Evolutionary conservation across 345 rosid genomes (phyloP).

Genomic region (Camelina neglecta): DNA sequence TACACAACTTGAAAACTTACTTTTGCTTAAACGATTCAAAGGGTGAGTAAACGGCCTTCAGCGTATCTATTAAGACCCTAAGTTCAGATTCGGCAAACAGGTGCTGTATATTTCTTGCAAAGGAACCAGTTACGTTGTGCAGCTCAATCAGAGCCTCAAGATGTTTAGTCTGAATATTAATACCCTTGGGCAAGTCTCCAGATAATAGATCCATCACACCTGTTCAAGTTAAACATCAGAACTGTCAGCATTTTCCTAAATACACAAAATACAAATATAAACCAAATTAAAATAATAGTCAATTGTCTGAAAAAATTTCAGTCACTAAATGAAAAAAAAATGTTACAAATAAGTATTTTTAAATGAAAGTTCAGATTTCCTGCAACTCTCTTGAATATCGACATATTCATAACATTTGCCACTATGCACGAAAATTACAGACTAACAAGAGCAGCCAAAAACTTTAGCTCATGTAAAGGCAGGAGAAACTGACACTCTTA

Average conservation of each 20-base stretch:
- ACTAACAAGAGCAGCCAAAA: background rate
- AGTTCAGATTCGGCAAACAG: slow-evolving; percentile 88
- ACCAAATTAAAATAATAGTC: background rate
- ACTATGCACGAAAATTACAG: background rate
- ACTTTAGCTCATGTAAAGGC: slow-evolving; percentile 12
- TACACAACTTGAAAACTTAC: slow-evolving; percentile 49
- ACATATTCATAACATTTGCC: slow-evolving; percentile 9
- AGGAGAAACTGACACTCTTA: slow-evolving; percentile 16
- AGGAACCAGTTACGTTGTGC: slow-evolving; percentile 83
- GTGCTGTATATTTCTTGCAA: slow-evolving; percentile 91
- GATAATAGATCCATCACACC: slow-evolving; percentile 88
- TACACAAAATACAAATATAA: slow-evolving; percentile 18
- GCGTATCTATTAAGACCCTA: slow-evolving; percentile 70
- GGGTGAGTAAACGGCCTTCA: slow-evolving; percentile 89
- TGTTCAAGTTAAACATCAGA: slow-evolving; percentile 43
- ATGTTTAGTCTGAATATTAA: slow-evolving; percentile 88
- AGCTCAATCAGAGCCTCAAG: slow-evolving; percentile 90
- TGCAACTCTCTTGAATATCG: slow-evolving; percentile 5
- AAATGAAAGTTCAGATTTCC: background rate
- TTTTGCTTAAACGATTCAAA: slow-evolving; percentile 90
- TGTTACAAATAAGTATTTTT: background rate
- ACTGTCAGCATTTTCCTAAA: slow-evolving; percentile 28
- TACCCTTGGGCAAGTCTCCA: slow-evolving; percentile 95
- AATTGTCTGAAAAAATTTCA: background rate
- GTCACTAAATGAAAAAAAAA: slow-evolving; percentile 7